Evolutionary conservation across 352 stramenopile genomes (phyloP), one percentile per base, ranked within the genome.

Genomic region (Phytophthora meadii): DNA sequence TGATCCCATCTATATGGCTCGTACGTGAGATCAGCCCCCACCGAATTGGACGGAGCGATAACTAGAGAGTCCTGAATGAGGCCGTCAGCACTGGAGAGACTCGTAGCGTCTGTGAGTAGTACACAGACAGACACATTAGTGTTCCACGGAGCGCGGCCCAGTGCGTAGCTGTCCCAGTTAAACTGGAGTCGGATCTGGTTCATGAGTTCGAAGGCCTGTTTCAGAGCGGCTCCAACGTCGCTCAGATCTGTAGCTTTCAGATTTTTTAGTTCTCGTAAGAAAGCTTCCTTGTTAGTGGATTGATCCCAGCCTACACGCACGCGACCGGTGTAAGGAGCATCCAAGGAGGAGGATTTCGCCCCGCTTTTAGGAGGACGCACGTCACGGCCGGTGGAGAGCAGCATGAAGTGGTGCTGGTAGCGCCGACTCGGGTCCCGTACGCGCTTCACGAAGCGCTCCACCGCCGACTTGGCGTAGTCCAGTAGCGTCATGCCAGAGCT

Each of bases 351-450:
- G 15, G 40, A 27, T 34, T 71, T 72, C 14, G 30, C 42, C 9
- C 34, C 52, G 47, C 51, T 34, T 62, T 65, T 63, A 0, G 30
- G 30, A 36, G 17, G 36, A 19, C 55, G 57, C 28, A 72, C 74
- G 44, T 91, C 80, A 39, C 52, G 50, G 14, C 87, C 84, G 50
- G 82, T 93, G n/a, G 83, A 90, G 25, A 96, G 71, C 44, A 96
- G 74, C 87, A 96, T 94, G 68, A 96, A 96, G 74, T 96, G 87
- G 63, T 94, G 87, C 68, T 94, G 87, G 51, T 94, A 94, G 39
- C 87, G 86, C 4, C 88, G 81, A 41, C 79, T 92, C 25, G 86
- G 86, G 50, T 93, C 87, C 22, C 88, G 83, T 57, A 94, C 83
- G 58, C 87, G 85, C 72, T 96, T 96, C 39, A 94, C 82, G 60